Evolutionary conservation across 495 filamentous ascomycete species (phyloP), one percentile per base, ranked within the genome.

Genomic region (Penicillium lagena): DNA sequence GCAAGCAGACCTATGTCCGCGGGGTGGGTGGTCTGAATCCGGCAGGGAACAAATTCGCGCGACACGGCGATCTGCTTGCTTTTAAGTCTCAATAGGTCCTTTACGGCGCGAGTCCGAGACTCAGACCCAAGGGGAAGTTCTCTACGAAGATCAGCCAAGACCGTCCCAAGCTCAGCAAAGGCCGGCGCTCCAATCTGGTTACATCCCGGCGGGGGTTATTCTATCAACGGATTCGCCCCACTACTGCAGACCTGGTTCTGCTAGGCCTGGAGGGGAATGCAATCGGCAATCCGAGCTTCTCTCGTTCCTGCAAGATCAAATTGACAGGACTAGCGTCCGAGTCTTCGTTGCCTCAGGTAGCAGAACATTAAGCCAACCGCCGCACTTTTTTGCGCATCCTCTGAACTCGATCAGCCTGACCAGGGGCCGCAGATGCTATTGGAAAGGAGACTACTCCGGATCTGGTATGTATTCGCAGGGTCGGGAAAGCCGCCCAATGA

Each of bases 111-210:
- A 43, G 31, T 47, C 46, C 43, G 40, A 53, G 12, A 9, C 15
- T 22, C 6, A 22, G 22, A 22, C 22, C 22, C 2, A 22, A 4
- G 22, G 29, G 47, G 37, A 50, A 39, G 9, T 45, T 49, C 42
- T 28, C 50, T 47, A 49, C 53, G 56, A 42, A 34, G 54, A 57
- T 54, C 50, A 45, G 43, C 56, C 45, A 15, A 43, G n/a, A n/a
- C 40, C 32, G 29, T 11, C 37, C 48, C 43, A 37, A 7, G 43
- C 45, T 49, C 31, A 47, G 54, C 29, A 46, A 44, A 40, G 40
- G 36, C 28, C 17, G 34, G 37, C 37, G 7, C 4, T 50, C 47
- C 13, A 13, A 50, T 39, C 4, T 35, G 37, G 52, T 47, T 47
- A 48, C 46, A 50, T 52, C 14, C 22, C 22, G 22, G 22, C 22